phyloP scores from a whole-genome alignment of 2,329 filamentous ascomycete species.

The Fonsecaea pedrosoi region DNA sequence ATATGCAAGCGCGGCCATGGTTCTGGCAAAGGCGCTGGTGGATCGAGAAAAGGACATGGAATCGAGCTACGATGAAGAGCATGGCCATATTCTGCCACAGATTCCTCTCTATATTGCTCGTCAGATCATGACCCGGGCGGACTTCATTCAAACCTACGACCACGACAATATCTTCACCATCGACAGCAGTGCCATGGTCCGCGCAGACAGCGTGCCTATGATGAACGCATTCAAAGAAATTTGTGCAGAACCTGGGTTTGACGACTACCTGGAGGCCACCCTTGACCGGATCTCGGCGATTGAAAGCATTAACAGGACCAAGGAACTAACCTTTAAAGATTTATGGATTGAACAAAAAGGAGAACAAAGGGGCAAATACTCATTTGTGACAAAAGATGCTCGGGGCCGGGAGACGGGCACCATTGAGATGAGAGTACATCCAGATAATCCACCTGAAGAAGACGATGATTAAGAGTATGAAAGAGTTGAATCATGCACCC shows the following conservation, averaged over 20 bases:
- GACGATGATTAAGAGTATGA: constrained; percentile 19
- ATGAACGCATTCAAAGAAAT: constrained; percentile 88
- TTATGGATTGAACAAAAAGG: constrained; percentile 69
- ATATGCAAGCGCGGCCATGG: constrained; percentile 92
- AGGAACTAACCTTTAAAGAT: constrained; percentile 94
- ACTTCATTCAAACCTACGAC: constrained; percentile 93
- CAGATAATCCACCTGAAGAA: constrained; percentile 29
- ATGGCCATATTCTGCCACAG: constrained; percentile 78
- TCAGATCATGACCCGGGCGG: constrained; percentile 92
- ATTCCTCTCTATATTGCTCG: constrained; percentile 82
- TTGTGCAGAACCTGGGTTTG: constrained; percentile 76
- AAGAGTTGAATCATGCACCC: background rate
- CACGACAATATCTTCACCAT: constrained; percentile 96
- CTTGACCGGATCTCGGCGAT: constrained; percentile 88
- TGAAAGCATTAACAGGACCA: constrained; percentile 89
- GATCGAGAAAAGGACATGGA: constrained; percentile 73
- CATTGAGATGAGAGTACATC: constrained; percentile 46
- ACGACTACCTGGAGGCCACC: constrained; percentile 80
- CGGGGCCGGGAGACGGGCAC: constrained; percentile 56
- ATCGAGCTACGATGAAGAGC: constrained; percentile 69
- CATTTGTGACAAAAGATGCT: constrained; percentile 60
- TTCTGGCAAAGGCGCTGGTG: constrained; percentile 88
- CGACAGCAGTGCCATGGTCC: constrained; percentile 81
- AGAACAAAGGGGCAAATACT: constrained; percentile 69
- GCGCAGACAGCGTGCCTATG: constrained; percentile 96